Base-by-base conservation (phyloP, 2,329 filamentous ascomycete species). In the Seiridium unicorne region DNA sequence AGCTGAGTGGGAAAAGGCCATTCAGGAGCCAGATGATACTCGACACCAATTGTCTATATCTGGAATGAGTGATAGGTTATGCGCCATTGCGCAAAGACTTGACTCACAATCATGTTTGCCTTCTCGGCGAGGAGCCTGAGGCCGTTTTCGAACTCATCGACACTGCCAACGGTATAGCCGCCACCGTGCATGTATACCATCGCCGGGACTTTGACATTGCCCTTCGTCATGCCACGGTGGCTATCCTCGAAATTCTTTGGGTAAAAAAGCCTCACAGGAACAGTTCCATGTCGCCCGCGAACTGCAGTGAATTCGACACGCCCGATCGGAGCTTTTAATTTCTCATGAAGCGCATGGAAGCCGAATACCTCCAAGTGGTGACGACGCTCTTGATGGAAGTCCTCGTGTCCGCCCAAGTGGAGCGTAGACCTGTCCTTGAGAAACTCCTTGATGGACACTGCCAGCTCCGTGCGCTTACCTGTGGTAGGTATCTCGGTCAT, bases 111-210 rank as follows among this genome's bases (percentile, higher is more conserved):
- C n/a, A 64, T 56, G 10, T 62, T 65, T 18, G 65, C 61, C 55
- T 44, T 55, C n/a, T 72, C 71, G 31, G 72, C 69, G 31, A 73
- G 48, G 13, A 75, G 60, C 32, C 72, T 64, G 47, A 72, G 64
- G 5, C 73, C 71, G 40, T 76, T 73, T 59, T 76, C 72, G 55
- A 75, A 76, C 49, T 77, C 73, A 49, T 77, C 70, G 7, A 75
- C 70, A n/a, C 65, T 67, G 11, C 74, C 73, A 34, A 76, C 68
- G 1, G 73, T 75, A 62, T 74, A 77, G 1, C 74, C 73, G 7
- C 73, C 73, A 8, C 74, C 71, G 57, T 77, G 75, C 58, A 76
- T 72, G 60, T 76, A 75, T 3, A 76, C 69, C 11, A 75, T 61
- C 3, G 70, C 72, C 10, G 36, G 68, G 63, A 35, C 60, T 61